phyloP scores from a whole-genome alignment of 2,329 filamentous ascomycete species.

The Neonectria hederae region DNA sequence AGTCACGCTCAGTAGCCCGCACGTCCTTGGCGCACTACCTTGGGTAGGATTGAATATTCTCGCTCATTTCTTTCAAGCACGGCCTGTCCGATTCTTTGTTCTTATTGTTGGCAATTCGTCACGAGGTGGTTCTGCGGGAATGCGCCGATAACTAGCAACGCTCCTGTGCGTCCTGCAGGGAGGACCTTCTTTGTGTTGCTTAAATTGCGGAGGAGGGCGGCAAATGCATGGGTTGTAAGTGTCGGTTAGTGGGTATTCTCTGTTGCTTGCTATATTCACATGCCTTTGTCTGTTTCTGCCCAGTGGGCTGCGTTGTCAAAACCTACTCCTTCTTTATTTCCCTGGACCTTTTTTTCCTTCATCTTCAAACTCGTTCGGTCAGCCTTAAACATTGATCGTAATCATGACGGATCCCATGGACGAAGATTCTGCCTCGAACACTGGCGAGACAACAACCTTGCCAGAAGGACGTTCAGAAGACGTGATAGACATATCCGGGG shows the following conservation, averaged over 20 bases:
- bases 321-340: not conserved
- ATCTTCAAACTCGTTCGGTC: not conserved
- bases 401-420: conserved; percentile 24
- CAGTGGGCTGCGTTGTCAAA: not conserved
- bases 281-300: not conserved
- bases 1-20: not conserved
- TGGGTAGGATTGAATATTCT: not conserved
- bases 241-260: conserved; percentile 13
- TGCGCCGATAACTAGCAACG: conserved; percentile 1
- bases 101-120: conserved; percentile 17
- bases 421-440: not conserved
- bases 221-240: not conserved
- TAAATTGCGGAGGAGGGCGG: not conserved
- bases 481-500: not conserved
- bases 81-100: conserved; percentile 37
- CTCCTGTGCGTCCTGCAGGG: conserved; percentile 22
- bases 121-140: conserved; percentile 16
- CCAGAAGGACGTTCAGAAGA: not conserved
- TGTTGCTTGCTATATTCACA: not conserved
- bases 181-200: conserved; percentile 6
- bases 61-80: not conserved
- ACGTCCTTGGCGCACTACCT: not conserved
- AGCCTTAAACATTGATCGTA: not conserved
- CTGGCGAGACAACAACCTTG: not conserved
- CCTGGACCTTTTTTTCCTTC: not conserved